Base-by-base conservation (phyloP, 257 asterid genomes). In the Solanum verrucosum region DNA sequence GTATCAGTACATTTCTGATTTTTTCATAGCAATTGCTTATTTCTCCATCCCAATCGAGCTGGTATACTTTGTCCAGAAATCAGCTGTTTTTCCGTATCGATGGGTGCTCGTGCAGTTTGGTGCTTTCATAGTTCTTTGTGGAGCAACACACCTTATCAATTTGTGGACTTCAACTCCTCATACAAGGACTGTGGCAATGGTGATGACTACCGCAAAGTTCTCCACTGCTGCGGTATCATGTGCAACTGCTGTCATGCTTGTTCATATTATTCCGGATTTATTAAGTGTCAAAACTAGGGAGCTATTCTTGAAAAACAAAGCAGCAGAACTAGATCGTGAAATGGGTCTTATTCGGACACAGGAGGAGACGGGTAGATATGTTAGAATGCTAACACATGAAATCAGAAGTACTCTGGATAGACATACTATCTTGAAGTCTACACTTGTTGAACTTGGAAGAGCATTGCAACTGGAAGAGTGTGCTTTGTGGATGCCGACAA, bases 61-160 rank as follows among this genome's bases (percentile, higher is more conserved):
- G 88, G 95, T 97, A 82, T 97, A 97, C 93, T 97, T 97, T 85
- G 99, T 97, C 34, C 94, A 97, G 89, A 97, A 95, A 93, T 97
- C 99, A 68, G 99, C 99, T 1, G 98, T 96, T 79, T 97, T 97
- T 87, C 99, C 99, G 2, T 97, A 97, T 87, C 91, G 95, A 93
- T 97, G 99, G 99, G 99, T 97, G 90, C 98, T 97, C 46, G 98
- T 97, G 88, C 99, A 97, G 94, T 97, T 97, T 79, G 99, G 99
- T 88, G 99, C 99, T 35, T 97, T 97, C 87, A 97, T 97, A 82
- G 98, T 97, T 90, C 99, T 97, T 35, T 97, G 99, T 89, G 99
- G 99, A 33, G 98, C 99, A 14, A 97, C 99, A 31, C 99, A 97
- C 90, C 92, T 97, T 65, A 97, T 97, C 70, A 97, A 93, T 89